Evolutionary conservation across 345 rosid genomes (phyloP), one percentile per base, ranked within the genome.

Genomic region (Heritiera littoralis): DNA sequence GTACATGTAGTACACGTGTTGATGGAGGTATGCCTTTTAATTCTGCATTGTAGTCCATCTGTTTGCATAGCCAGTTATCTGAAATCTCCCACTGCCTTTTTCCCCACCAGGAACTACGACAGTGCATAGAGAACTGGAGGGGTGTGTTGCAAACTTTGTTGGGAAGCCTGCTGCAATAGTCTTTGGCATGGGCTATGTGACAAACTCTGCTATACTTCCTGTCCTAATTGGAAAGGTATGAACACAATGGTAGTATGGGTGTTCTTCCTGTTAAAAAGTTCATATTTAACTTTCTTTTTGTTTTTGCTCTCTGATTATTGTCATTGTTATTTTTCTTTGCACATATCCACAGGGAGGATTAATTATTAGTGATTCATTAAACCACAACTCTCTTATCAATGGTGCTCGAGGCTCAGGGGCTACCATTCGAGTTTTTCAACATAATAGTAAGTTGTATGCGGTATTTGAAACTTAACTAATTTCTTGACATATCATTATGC

Each of bases 381-480:
- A 96, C 90, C 99, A 96, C 81, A 94, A 90, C 82, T 96, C 98
- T 40, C 92, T 94, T 86, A 91, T 96, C 70, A 96, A 87, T 84
- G 99, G 99, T 67, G 99, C 98, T 59, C 91, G 99, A 79, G 99
- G 98, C 66, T 94, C 99, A 12, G 97, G 98, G 81, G 97, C 99
- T 80, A 89, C 95, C n/a, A 80, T 94, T 78, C 88, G 97, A 48
- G 99, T 96, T 88, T 96, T 94, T 84, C 98, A 91, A 78, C 92
- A 94, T 86, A 96, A 96, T 79, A 89, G 98, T 94, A 83, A 90
- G 95, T 87, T 70, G 56, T 46, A 28, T 73, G 52, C 64, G 32
- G 55, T 23, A 15, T 45, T 64, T 45, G 35, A 17, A 55, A 51
- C 80, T 40, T 43, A 13, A 46, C 6, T 56, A 10, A 52, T 40